These are phyloP conservation scores for Leishmania aethiopica DNA, from an alignment of 208 protist genomes.

Conservation along the genomic window DNA sequence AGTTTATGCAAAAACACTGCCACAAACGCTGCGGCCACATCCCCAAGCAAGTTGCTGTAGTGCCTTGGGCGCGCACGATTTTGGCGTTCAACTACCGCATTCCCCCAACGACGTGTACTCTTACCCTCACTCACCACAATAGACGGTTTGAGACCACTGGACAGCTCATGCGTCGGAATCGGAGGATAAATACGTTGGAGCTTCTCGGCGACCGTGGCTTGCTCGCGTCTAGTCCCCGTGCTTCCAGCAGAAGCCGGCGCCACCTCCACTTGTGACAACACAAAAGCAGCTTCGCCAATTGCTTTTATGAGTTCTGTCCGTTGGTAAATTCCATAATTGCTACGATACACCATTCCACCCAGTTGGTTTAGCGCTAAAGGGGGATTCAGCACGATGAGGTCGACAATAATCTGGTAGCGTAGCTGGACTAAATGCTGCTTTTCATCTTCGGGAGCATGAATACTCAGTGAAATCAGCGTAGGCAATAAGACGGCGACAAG, in stretches of 20 bases:
- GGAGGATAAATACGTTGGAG: conserved; percentile 70
- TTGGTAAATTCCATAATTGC: conserved; percentile 69
- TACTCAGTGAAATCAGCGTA: conserved; percentile 48
- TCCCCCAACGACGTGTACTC: conserved; percentile 69
- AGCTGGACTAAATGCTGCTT: conserved; percentile 43
- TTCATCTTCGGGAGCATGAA: conserved; percentile 66
- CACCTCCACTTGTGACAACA: conserved; percentile 46
- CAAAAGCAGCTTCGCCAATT: conserved; percentile 60
- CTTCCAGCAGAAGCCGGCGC: background rate
- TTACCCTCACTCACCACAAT: conserved; percentile 62
- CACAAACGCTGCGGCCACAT: conserved; percentile 54
- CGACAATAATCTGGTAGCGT: conserved; percentile 48
- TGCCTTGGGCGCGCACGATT: conserved; percentile 5
- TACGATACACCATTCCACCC: conserved; percentile 59
- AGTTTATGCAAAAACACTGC: conserved; percentile 47
- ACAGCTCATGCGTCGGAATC: conserved; percentile 37
- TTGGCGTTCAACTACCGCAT: conserved; percentile 38
- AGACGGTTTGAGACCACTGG: conserved; percentile 7
- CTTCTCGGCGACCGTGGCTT: background rate
- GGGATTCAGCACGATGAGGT: conserved; percentile 57
- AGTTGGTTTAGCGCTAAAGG: conserved; percentile 48
- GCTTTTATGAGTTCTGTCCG: conserved; percentile 61
- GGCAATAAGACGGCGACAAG: conserved; percentile 57
- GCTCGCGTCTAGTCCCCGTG: background rate
- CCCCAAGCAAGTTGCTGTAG: conserved; percentile 49